Percentiles rank a stretch among this genome's conserved stretches.
Evolutionary conservation across 2,329 filamentous ascomycete genomes (phyloP).

Genomic region (Penicillium concentricum): DNA sequence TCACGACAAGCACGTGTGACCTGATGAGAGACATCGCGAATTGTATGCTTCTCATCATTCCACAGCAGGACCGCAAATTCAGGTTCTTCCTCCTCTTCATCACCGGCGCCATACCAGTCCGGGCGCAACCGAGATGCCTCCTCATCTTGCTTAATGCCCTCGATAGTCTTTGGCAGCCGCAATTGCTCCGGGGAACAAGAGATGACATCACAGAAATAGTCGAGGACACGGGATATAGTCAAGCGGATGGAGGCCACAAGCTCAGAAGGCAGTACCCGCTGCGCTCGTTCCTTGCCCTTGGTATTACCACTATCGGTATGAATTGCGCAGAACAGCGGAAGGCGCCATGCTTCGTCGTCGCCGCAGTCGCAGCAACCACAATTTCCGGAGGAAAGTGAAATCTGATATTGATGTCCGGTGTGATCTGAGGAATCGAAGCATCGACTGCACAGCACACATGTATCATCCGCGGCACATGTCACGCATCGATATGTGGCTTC

Average conservation of each 20-base stretch:
- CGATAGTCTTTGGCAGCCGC: conserved; percentile 76
- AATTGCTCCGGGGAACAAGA: conserved; percentile 97
- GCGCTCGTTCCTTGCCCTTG: conserved; percentile 57
- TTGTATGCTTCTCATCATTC: conserved; percentile 99
- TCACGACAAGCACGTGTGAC: conserved; percentile 85
- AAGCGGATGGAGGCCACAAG: conserved; percentile 74
- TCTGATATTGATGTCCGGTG: conserved; percentile 85
- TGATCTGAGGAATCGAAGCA: conserved; percentile 97
- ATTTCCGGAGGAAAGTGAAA: conserved; percentile 84
- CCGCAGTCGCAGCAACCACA: conserved; percentile 97
- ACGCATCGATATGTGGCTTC: conserved; percentile 94
- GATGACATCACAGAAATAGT: conserved; percentile 97
- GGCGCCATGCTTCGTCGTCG: conserved; percentile 89
- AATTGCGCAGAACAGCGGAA: conserved; percentile 82
- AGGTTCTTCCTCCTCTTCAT: conserved; percentile 61
- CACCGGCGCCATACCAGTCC: conserved; percentile 67
- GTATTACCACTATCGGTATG: conserved; percentile 64
- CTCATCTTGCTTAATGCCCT: conserved; percentile 80
- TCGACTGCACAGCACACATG: conserved; percentile 87
- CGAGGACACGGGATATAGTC: conserved; percentile 80
- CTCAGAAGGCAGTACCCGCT: conserved; percentile 69
- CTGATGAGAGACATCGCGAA: conserved; percentile 85
- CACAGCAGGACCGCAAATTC: conserved; percentile 87
- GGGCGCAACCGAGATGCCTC: conserved; percentile 71
- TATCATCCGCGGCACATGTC: conserved; percentile 91